Evolutionary conservation across 2,329 filamentous ascomycete genomes (phyloP).

Genomic region (Akanthomyces dipterigenus): DNA sequence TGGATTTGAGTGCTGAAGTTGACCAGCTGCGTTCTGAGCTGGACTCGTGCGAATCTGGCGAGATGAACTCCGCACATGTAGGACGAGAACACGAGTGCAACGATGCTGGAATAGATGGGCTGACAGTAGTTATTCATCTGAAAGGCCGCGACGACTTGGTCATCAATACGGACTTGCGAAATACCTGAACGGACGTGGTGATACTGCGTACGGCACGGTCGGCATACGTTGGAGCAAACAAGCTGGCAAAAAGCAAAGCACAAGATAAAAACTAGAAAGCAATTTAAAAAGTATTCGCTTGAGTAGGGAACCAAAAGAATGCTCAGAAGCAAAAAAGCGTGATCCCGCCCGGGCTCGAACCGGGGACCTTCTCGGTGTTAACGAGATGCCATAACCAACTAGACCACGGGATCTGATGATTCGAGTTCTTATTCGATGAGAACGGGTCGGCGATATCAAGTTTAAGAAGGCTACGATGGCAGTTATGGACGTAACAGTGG

Average conservation of each 20-base stretch:
- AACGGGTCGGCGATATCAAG: neutral
- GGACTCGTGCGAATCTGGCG: constrained; percentile 17
- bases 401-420: constrained; percentile 11
- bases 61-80: neutral
- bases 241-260: neutral
- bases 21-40: constrained; percentile 35
- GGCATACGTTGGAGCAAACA: neutral
- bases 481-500: neutral
- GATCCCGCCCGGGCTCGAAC: constrained; percentile 14
- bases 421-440: constrained; percentile 6
- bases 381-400: constrained; percentile 13
- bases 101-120: constrained; percentile 38
- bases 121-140: constrained; percentile 46
- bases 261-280: constrained; percentile 4
- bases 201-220: neutral
- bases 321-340: constrained; percentile 4
- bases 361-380: constrained; percentile 14
- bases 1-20: constrained; percentile 34
- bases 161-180: constrained; percentile 41
- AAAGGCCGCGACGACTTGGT: constrained; percentile 43
- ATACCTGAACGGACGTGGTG: neutral
- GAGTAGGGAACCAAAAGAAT: neutral
- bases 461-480: neutral
- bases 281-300: constrained; percentile 1
- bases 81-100: constrained; percentile 21